A percentile compares a stretch with the other conserved stretches of the same genome.
Conservation (phyloP, 2,329 filamentous ascomycete genomes). For the Epichloe scottii region DNA sequence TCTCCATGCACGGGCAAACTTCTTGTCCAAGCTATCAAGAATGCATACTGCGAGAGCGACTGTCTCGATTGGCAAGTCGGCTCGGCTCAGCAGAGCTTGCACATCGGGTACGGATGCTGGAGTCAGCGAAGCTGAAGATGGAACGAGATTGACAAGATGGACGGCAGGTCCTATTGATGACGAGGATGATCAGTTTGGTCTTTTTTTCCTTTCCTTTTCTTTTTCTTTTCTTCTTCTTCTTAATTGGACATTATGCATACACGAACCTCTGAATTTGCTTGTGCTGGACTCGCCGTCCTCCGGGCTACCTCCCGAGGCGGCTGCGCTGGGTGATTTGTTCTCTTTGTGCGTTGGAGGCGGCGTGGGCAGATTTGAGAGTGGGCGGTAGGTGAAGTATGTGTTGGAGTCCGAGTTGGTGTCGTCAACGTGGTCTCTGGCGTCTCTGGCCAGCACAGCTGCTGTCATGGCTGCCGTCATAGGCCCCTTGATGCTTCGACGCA, state of each 20-base stretch:
- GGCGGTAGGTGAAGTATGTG: slow-evolving; percentile 52
- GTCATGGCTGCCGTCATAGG: not conserved
- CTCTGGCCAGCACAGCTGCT: slow-evolving; percentile 5
- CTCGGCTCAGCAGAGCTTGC: slow-evolving; percentile 46
- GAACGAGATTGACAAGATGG: slow-evolving; percentile 54
- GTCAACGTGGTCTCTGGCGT: not conserved
- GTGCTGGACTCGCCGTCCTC: slow-evolving; percentile 33
- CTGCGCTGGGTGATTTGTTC: slow-evolving; percentile 26
- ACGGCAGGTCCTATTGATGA: slow-evolving; percentile 44
- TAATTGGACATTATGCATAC: too few relatives aligned
- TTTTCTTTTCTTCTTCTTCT: too few relatives aligned
- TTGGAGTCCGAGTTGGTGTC: slow-evolving; percentile 18
- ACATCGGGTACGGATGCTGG: slow-evolving; percentile 45
- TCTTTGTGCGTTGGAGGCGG: slow-evolving; percentile 43
- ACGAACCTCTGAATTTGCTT: slow-evolving; percentile 24
- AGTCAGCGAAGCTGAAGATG: slow-evolving; percentile 47
- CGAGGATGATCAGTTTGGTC: not conserved
- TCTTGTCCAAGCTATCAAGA: slow-evolving; percentile 49
- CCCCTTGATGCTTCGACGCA: slow-evolving; percentile 3
- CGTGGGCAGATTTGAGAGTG: slow-evolving; percentile 55
- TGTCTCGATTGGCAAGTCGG: slow-evolving; percentile 45
- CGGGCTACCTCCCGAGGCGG: slow-evolving; percentile 18
- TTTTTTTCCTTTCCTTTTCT: too few relatives aligned
- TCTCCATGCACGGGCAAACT: slow-evolving; percentile 51
- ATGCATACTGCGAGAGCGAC: slow-evolving; percentile 54